Base-by-base conservation (phyloP, 352 stramenopile species). In the Phytophthora pluvialis region DNA sequence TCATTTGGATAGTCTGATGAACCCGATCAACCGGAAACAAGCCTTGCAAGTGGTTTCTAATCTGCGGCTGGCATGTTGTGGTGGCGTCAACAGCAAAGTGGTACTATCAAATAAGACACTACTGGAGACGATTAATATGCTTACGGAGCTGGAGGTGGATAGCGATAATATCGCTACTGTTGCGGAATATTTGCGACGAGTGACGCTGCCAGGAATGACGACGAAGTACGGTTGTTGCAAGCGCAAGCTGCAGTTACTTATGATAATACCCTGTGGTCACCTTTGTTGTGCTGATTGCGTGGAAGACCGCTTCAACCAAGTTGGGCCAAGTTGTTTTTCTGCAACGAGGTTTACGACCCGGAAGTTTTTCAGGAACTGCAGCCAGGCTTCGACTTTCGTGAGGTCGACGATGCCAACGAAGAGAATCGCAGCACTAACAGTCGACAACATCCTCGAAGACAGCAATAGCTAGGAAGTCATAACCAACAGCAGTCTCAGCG, bases 281-380 rank as follows among this genome's bases (percentile, higher is more conserved):
- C 64, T 98, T 11, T 83, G 96, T 40, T 99, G 96, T 67, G 89
- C 93, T 1, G 94, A 98, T 60, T 99, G 96, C 56, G 77, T 97
- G 4, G 85, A 98, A 73, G 80, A 88, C 31, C 71, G 75, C 15
- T 73, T 94, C 15, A 56, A 81, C 31, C 52, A 64, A 2, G 36
- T 79, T 43, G 76, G 94, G 4, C 60, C 73, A 7, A 72, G 32
- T 51, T 96, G 88, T 46, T 81, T 73, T 63, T 68, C 1, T 96
- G 88, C 51, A 64, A 75, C 38, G 67, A 71, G 0, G 44, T 48
- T 2, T 95, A 84, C 40, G 91, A 98, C 62, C 77, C 87, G 18
- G 92, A 98, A 73, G 62, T 91, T 2, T 97, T 98, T 67, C 91
- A 98, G 64, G 54, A 66, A 32, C 70, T 97, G 29, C 90, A 97